These are phyloP conservation scores for Curvularia lunata DNA, from an alignment of 2,329 filamentous ascomycete species.

Conservation along the genomic window DNA sequence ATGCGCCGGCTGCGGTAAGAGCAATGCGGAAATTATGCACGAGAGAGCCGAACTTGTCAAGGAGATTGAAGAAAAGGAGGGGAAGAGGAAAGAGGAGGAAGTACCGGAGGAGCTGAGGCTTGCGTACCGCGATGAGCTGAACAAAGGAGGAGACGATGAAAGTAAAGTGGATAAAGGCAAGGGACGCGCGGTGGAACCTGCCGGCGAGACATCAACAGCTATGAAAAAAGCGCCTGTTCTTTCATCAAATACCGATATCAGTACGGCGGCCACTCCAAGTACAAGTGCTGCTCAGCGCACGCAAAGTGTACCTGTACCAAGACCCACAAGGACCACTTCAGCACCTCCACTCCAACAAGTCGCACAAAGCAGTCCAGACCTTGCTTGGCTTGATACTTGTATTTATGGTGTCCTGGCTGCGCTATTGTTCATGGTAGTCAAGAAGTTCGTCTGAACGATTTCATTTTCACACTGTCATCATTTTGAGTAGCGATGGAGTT, in stretches of 20 bases:
- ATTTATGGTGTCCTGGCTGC: constrained; percentile 76
- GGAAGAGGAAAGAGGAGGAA: constrained; percentile 51
- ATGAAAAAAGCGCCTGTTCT: constrained; percentile 11
- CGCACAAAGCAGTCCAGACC: constrained; percentile 52
- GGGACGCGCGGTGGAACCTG: constrained; percentile 19
- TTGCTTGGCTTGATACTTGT: constrained; percentile 79
- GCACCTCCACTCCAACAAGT: constrained; percentile 24
- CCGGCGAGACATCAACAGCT: background rate
- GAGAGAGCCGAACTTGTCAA: constrained; percentile 68
- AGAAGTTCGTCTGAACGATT: constrained; percentile 48
- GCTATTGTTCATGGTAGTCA: constrained; percentile 71
- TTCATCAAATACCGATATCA: background rate
- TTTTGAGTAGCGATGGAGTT: constrained; percentile 5
- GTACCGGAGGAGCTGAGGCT: constrained; percentile 66
- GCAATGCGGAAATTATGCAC: constrained; percentile 74
- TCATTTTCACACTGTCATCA: background rate
- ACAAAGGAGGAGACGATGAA: constrained; percentile 39
- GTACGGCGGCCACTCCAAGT: constrained; percentile 4
- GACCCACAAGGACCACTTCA: constrained; percentile 25
- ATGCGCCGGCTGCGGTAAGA: constrained; percentile 73
- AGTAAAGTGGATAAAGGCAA: constrained; percentile 34
- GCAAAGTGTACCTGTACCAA: constrained; percentile 5
- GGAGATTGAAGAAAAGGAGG: constrained; percentile 54
- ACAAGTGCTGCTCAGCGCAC: background rate
- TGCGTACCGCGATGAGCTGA: constrained; percentile 76